Evolutionary conservation across 225 moss, liverwort and hornwort genomes (phyloP).

Genomic region (Marchantia paleacea): DNA sequence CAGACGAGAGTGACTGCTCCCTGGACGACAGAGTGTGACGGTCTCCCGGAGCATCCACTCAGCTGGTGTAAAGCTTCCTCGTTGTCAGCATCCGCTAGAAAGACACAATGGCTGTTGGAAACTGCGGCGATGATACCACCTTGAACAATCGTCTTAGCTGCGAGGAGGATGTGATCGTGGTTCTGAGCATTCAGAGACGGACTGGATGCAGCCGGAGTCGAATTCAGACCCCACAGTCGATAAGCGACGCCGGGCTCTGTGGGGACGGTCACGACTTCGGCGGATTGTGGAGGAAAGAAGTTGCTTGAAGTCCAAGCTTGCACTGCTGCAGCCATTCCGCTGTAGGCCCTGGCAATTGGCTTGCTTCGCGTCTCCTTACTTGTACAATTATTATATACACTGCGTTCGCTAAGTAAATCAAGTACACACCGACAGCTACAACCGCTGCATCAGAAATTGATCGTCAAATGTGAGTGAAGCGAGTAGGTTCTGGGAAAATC

Average conservation of each 20-base stretch:
- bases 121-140: conserved; percentile 16
- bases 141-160: conserved; percentile 13
- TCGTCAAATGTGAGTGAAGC: background rate
- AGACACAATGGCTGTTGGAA: conserved; percentile 5
- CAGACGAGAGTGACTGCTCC: conserved; percentile 12
- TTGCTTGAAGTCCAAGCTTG: conserved; percentile 20
- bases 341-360: background rate
- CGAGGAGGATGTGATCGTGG: conserved; percentile 11
- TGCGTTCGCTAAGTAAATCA: background rate
- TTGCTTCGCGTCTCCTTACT: background rate
- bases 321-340: conserved; percentile 17
- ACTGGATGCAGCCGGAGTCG: background rate
- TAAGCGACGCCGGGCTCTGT: conserved; percentile 9
- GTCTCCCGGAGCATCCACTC: background rate
- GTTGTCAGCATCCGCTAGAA: conserved; percentile 20
- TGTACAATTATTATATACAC: background rate
- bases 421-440: background rate
- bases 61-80: conserved; percentile 8
- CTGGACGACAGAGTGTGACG: background rate
- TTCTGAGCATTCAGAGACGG: background rate
- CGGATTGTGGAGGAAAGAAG: conserved; percentile 20
- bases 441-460: background rate
- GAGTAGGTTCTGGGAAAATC: background rate
- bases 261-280: background rate
- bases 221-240: conserved; percentile 13